Conservation (phyloP, 179 eudicot species). For the Amaranthus tricolor region DNA sequence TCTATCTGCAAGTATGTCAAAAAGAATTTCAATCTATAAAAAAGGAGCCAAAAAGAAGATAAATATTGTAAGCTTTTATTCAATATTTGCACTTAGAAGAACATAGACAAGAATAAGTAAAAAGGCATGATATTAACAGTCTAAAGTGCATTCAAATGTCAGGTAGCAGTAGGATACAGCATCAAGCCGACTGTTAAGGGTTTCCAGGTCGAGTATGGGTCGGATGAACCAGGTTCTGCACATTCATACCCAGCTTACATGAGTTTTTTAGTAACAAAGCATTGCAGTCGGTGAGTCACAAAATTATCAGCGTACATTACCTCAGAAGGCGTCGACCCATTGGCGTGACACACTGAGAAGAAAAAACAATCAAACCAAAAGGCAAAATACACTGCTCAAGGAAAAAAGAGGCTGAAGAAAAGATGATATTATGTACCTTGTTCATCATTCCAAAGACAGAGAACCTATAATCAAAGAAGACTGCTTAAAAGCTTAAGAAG, state of each 20-base stretch:
- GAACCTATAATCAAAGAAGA: constrained; percentile 50
- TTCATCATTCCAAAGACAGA: constrained; percentile 98
- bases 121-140: background rate
- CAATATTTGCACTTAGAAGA: constrained; percentile 1
- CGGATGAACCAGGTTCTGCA: constrained; percentile 93
- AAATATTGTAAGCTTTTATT: constrained; percentile 4
- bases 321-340: constrained; percentile 91
- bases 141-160: constrained; percentile 2
- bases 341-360: constrained; percentile 85
- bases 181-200: constrained; percentile 72
- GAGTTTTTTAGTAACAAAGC: constrained; percentile 3
- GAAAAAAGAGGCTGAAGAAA: background rate
- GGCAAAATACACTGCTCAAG: constrained; percentile 2
- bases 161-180: constrained; percentile 67
- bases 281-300: constrained; percentile 15
- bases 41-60: background rate
- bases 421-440: constrained; percentile 50
- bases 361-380: constrained; percentile 20
- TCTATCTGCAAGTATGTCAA: background rate
- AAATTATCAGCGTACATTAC: constrained; percentile 34
- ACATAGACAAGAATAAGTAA: background rate
- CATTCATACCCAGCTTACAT: constrained; percentile 24
- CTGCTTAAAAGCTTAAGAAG: background rate
- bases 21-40: background rate
- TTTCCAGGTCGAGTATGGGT: constrained; percentile 82